phyloP scores from a whole-genome alignment of 129 eudicot species.

The Flaveria ramosissima region DNA sequence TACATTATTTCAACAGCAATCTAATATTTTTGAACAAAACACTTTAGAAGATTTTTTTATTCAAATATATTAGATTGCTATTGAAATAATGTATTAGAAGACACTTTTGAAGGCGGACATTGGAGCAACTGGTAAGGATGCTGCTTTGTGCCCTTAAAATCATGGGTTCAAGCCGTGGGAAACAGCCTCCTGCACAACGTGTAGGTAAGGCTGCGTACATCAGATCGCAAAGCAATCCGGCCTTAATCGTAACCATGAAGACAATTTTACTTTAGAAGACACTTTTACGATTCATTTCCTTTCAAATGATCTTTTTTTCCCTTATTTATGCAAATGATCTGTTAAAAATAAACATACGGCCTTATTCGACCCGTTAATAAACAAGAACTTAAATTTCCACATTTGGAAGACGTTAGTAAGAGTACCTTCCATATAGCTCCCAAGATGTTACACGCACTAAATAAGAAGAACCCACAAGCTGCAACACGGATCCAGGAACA shows the following conservation, averaged over 20 bases:
- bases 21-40: not conserved
- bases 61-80: too few species aligned
- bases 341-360: not conserved
- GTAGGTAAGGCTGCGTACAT: too few species aligned
- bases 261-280: not conserved
- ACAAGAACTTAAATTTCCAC: not conserved
- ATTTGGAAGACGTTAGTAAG: not conserved
- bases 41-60: not conserved
- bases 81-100: not conserved
- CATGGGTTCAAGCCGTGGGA: too few species aligned
- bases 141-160: too few species aligned
- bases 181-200: too few species aligned
- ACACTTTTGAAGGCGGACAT: not conserved
- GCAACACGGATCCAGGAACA: slow-evolving; percentile 81
- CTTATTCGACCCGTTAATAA: not conserved
- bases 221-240: too few species aligned
- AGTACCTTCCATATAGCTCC: slow-evolving; percentile 96
- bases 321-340: not conserved
- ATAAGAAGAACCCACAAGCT: slow-evolving; percentile 83
- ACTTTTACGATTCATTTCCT: not conserved
- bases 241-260: too few species aligned
- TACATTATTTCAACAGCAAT: not conserved
- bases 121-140: too few species aligned
- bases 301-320: not conserved
- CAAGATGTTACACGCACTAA: slow-evolving; percentile 89